Percentiles rank a stretch among this genome's conserved stretches.
These are phyloP conservation scores for Phytophthora hybrid DNA, from an alignment of 352 stramenopile species.

Conservation along the genomic window DNA sequence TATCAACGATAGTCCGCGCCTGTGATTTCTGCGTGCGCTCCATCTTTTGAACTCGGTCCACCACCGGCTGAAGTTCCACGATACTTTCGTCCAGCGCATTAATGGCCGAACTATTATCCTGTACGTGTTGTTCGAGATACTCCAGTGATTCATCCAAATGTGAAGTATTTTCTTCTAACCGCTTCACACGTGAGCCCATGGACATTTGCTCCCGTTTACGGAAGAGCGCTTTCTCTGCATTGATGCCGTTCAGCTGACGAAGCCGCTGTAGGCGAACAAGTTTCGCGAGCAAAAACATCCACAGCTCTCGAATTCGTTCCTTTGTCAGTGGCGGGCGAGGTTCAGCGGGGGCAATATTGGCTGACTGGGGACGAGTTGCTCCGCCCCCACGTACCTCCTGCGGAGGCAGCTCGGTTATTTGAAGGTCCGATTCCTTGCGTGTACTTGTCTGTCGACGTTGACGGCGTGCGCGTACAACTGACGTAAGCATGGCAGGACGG, in stretches of 20 bases:
- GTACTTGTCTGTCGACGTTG: slow-evolving; percentile 39
- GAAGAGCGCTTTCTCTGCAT: slow-evolving; percentile 60
- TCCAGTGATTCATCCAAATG: slow-evolving; percentile 66
- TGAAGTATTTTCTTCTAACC: slow-evolving; percentile 59
- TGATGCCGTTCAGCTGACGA: slow-evolving; percentile 60
- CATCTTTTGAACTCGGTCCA: slow-evolving; percentile 53
- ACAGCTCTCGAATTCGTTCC: slow-evolving; percentile 51
- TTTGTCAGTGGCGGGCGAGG: slow-evolving; percentile 43
- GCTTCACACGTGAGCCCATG: slow-evolving; percentile 66
- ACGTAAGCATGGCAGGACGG: slow-evolving; percentile 11
- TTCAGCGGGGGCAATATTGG: not conserved
- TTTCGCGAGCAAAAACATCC: slow-evolving; percentile 57
- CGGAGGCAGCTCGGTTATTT: slow-evolving; percentile 9
- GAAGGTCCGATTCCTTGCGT: slow-evolving; percentile 35
- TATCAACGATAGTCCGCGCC: slow-evolving; percentile 49
- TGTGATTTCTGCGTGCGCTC: slow-evolving; percentile 54
- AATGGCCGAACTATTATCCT: slow-evolving; percentile 50
- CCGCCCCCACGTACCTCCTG: not conserved
- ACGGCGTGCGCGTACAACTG: slow-evolving; percentile 45
- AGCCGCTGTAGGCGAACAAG: slow-evolving; percentile 67
- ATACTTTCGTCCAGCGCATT: slow-evolving; percentile 48
- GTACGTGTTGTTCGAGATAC: slow-evolving; percentile 51
- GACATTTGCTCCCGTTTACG: slow-evolving; percentile 64
- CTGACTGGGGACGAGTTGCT: slow-evolving; percentile 1
- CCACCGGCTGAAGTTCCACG: slow-evolving; percentile 45